A percentile compares a stretch with the other conserved stretches of the same genome.
Conservation (phyloP, 768 basidiomycete species). For the Chalciporus pseudorubinellus region DNA sequence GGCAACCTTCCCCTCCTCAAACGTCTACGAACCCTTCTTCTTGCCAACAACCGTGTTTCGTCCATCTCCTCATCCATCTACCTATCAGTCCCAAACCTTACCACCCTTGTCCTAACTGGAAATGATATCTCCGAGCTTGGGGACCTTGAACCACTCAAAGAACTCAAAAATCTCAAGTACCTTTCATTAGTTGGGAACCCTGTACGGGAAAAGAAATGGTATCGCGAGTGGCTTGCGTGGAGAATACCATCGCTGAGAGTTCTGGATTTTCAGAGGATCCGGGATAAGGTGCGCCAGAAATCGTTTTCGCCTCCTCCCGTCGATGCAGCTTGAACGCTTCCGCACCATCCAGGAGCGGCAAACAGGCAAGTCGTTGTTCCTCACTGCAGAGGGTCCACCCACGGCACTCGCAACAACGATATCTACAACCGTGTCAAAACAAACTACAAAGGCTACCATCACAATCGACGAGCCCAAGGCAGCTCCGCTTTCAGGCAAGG, state of each 20-base stretch:
- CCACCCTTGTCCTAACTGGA: constrained; percentile 79
- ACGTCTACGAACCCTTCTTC: constrained; percentile 77
- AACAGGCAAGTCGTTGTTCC: constrained; percentile 69
- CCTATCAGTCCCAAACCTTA: constrained; percentile 81
- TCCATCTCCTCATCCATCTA: constrained; percentile 79
- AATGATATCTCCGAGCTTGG: constrained; percentile 79
- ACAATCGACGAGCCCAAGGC: constrained; percentile 80
- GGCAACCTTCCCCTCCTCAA: constrained; percentile 86
- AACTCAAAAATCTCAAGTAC: constrained; percentile 70
- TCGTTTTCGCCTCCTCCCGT: constrained; percentile 16
- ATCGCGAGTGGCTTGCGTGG: constrained; percentile 94
- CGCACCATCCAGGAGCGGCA: constrained; percentile 66
- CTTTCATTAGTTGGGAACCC: constrained; percentile 80
- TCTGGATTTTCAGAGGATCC: constrained; percentile 92
- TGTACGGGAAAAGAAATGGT: constrained; percentile 89
- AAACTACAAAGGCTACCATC: constrained; percentile 57
- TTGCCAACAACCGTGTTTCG: constrained; percentile 88
- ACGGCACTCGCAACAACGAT: constrained; percentile 80
- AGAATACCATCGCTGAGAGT: constrained; percentile 84
- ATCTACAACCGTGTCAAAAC: constrained; percentile 68
- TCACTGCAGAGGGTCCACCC: constrained; percentile 74
- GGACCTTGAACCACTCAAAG: constrained; percentile 80
- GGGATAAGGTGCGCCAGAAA: constrained; percentile 80
- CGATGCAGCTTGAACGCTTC: constrained; percentile 28
- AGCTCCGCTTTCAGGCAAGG: constrained; percentile 54